Evolutionary conservation across 805 yeast genomes (phyloP).

Genomic region (Candida ipomoeae): DNA sequence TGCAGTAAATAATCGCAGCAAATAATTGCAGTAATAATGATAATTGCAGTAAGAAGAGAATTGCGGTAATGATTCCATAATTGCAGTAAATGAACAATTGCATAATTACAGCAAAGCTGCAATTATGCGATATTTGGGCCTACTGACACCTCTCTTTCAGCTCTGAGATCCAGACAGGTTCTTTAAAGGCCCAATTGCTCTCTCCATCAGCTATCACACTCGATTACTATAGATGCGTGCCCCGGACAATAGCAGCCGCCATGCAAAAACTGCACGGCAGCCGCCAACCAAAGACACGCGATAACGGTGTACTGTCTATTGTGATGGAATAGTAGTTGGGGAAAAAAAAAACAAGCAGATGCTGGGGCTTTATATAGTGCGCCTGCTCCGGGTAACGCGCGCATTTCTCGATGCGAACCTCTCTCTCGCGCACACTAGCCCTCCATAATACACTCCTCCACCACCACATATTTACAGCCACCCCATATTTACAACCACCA

Average conservation of each 20-base stretch:
- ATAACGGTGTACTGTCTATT: conserved; percentile 59
- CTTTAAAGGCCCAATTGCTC: conserved; percentile 41
- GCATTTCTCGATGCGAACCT: not conserved
- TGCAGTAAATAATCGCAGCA: no score
- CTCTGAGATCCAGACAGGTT: conserved; percentile 45
- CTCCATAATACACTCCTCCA: not conserved
- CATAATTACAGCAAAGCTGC: no score
- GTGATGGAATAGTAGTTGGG: conserved; percentile 60
- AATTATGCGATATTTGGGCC: conserved; percentile 31
- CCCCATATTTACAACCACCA: no score
- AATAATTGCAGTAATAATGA: no score
- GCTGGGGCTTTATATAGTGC: conserved; percentile 7
- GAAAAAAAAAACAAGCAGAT: conserved; percentile 14
- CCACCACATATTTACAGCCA: no score
- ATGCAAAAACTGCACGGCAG: conserved; percentile 31
- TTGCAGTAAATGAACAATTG: no score
- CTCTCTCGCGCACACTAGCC: not conserved
- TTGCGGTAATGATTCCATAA: no score
- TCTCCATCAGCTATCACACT: conserved; percentile 48
- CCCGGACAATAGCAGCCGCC: conserved; percentile 9
- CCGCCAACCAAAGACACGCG: conserved; percentile 19
- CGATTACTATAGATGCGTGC: conserved; percentile 23
- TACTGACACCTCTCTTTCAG: conserved; percentile 53
- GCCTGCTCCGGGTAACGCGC: conserved; percentile 16
- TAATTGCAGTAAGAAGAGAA: no score